Base-by-base conservation (phyloP, 768 basidiomycete genomes). In the Cystofilobasidium ferigula region DNA sequence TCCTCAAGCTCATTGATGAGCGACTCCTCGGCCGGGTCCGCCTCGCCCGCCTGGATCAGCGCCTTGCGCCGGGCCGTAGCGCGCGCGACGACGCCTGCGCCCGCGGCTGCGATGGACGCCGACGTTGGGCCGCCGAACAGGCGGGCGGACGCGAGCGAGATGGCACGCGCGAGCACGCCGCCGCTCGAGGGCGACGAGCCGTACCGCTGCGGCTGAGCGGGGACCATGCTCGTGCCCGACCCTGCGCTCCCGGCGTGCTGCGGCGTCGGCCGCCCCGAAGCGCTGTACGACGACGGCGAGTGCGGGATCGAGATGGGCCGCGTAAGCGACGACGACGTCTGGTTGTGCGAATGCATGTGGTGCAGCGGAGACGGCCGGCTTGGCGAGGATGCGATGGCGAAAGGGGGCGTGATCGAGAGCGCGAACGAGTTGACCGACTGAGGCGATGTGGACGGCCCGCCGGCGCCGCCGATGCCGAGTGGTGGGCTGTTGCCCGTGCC, bases 1-100 rank as follows among this genome's bases (percentile, higher is more conserved):
- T 93, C 88, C 73, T 98, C 94, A 48, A 98, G 78, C 24, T 78
- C 75, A 2, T 80, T 83, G n/a, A 95, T 77, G n/a, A 95, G 76
- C 67, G 84, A 83, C 24, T 62, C 62, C 45, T 68, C 67, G 22
- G 67, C 67, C 22, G 61, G 61, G 26, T 68, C 67, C 30, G 56
- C 62, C 22, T 62, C 62, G 35, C 61, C 67, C 2, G 62, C 18
- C 45, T 63, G 62, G 47, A 63, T 67, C 45, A 58, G 64, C n/a
- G 68, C 94, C 89, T 71, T 95, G 91, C 70, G 87, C 78, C 61
- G 56, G 6, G 62, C 61, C 7, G 61, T 63, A 3, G 67, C 58
- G 26, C 62, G 61, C 14, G 73, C 69, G 45, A 62, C 61, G 24
- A 68, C 67, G 10, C 67, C 62, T 18, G 67, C 67, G 22, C 61